Evolutionary conservation across 306 rosid genomes (phyloP).

Genomic region (Oxytropis ochrocephala): DNA sequence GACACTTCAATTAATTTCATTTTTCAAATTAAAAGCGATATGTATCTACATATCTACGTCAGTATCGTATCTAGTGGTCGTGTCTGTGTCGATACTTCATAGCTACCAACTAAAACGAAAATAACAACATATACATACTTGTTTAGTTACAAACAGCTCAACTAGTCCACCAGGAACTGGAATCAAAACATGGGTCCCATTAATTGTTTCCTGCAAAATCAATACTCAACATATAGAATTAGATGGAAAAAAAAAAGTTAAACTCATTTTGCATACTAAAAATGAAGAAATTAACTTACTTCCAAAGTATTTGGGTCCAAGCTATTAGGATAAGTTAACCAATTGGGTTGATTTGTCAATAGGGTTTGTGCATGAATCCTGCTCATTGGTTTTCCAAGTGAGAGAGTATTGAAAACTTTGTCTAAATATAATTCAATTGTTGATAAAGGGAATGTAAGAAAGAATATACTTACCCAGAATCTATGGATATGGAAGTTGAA

Average conservation of each 20-base stretch:
- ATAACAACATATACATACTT: conserved; percentile 26
- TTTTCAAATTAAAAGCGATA: no score
- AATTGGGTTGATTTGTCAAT: conserved; percentile 61
- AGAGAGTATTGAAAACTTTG: background rate
- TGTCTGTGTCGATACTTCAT: no score
- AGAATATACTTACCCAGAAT: conserved; percentile 59
- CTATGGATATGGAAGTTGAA: conserved; percentile 50
- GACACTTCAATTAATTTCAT: no score
- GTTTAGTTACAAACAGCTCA: conserved; percentile 70
- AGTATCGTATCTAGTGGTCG: no score
- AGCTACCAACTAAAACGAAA: no score
- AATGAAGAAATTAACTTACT: conserved; percentile 31
- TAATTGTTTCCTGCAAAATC: conserved; percentile 52
- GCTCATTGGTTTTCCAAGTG: conserved; percentile 5
- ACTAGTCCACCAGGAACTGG: conserved; percentile 69
- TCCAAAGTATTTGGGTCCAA: conserved; percentile 34
- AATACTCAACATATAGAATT: background rate
- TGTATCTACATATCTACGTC: no score
- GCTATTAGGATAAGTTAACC: conserved; percentile 58
- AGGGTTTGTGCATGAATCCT: conserved; percentile 69
- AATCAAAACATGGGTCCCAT: conserved; percentile 69
- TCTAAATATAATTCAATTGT: background rate
- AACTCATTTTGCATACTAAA: background rate
- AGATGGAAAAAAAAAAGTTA: background rate
- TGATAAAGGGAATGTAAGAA: background rate